These are phyloP conservation scores for Termitomyces sp. DNA, from an alignment of 1,284 basidiomycete genomes.

Conservation along the genomic window DNA sequence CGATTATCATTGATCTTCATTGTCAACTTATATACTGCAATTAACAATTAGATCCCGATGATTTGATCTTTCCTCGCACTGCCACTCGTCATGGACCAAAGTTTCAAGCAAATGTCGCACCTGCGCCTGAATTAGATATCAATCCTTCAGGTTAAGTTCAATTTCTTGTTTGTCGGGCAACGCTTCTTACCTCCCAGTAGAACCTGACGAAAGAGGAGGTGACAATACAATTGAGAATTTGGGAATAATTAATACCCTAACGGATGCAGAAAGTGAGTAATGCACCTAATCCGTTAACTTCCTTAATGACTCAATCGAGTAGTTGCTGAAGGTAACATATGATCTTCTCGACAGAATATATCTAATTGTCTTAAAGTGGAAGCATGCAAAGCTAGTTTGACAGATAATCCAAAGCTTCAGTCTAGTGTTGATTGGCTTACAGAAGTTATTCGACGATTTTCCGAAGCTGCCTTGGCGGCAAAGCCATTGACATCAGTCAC, in stretches of 20 bases:
- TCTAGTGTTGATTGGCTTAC: slow-evolving; percentile 74
- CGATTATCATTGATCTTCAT: slow-evolving; percentile 1
- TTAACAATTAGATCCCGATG: slow-evolving; percentile 70
- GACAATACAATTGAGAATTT: slow-evolving; percentile 72
- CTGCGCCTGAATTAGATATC: slow-evolving; percentile 43
- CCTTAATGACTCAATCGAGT: slow-evolving; percentile 14
- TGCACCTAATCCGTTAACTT: slow-evolving; percentile 19
- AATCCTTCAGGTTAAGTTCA: slow-evolving; percentile 35
- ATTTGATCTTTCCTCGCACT: slow-evolving; percentile 89
- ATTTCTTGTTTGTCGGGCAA: slow-evolving; percentile 6
- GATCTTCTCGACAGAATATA: background rate
- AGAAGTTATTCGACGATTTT: slow-evolving; percentile 64
- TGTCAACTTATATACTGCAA: slow-evolving; percentile 16
- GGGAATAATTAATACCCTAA: slow-evolving; percentile 57
- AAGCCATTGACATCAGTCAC: slow-evolving; percentile 54
- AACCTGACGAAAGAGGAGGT: slow-evolving; percentile 63
- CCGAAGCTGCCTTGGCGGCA: slow-evolving; percentile 54
- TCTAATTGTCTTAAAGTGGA: slow-evolving; percentile 45
- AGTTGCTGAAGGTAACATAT: slow-evolving; percentile 47
- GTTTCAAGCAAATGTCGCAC: slow-evolving; percentile 69
- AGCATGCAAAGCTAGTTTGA: slow-evolving; percentile 49
- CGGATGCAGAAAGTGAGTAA: slow-evolving; percentile 56
- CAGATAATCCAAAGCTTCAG: slow-evolving; percentile 43
- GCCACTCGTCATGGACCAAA: slow-evolving; percentile 85
- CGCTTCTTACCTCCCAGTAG: slow-evolving; percentile 21